Evolutionary conservation across 352 stramenopile genomes (phyloP).

Genomic region (Phytophthora litchii): DNA sequence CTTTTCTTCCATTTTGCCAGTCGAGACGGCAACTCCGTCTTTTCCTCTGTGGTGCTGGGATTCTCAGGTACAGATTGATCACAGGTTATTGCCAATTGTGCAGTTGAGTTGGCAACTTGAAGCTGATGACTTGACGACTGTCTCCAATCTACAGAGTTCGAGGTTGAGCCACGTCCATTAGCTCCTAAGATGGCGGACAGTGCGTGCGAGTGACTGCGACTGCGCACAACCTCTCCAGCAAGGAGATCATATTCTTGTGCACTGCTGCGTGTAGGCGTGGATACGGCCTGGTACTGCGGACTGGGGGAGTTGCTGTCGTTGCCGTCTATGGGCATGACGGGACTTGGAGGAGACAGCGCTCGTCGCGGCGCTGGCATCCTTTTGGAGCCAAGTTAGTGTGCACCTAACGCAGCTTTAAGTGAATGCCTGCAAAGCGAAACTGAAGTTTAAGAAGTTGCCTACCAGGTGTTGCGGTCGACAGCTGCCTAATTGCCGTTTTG

Average conservation of each 20-base stretch:
- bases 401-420: too few relatives aligned
- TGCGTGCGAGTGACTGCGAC: constrained; percentile 49
- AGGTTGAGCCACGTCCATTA: constrained; percentile 16
- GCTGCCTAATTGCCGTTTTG: neutral
- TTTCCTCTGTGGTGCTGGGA: constrained; percentile 17
- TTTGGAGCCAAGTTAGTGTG: constrained; percentile 11
- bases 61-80: constrained; percentile 6
- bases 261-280: constrained; percentile 33
- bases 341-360: constrained; percentile 28
- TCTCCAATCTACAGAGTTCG: constrained; percentile 26
- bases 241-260: constrained; percentile 18
- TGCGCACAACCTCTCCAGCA: constrained; percentile 14
- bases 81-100: constrained; percentile 4
- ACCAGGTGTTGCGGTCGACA: neutral
- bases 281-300: constrained; percentile 46
- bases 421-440: neutral
- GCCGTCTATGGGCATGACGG: constrained; percentile 3
- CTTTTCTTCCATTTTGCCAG: constrained; percentile 37
- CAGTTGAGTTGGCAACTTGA: constrained; percentile 8
- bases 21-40: constrained; percentile 36
- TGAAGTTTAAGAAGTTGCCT: neutral
- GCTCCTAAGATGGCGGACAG: constrained; percentile 50
- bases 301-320: constrained; percentile 11
- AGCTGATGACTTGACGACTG: constrained; percentile 34
- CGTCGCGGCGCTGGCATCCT: constrained; percentile 29